Evolutionary conservation across 2,329 filamentous ascomycete genomes (phyloP), one percentile per base, ranked within the genome.

Genomic region (Aureobasidium sp.): DNA sequence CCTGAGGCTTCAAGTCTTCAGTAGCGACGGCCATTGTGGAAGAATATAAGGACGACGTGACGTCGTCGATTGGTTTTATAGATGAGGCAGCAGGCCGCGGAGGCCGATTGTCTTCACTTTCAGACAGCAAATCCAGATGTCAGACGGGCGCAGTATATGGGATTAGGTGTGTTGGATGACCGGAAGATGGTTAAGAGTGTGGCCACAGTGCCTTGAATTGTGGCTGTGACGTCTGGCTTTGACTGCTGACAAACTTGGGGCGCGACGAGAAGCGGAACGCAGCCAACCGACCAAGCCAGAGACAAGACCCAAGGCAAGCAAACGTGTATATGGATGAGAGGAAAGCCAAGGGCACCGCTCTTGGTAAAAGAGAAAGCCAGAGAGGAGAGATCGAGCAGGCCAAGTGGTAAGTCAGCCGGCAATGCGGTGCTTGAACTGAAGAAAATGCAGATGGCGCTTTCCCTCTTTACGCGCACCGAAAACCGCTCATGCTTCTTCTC

Each of bases 21-120:
- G 59, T 39, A 47, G 59, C 42, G 41, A 61, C 41, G 27, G 59
- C 59, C 59, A 61, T 61, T 41, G 57, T 42, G 37, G 34, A 41
- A 32, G 45, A 6, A 50, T 50, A n/a, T 6, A 32, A 13, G 34
- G 45, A 41, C 44, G 44, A 50, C 44, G 57, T 59, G 21, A 59
- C 44, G 34, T 45, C 45, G 44, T 42, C 5, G n/a, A 10, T 34
- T 29, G 36, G 16, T 50, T 49, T 42, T n/a, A 16, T 11, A 34
- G 36, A 36, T 36, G 45, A 59, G 27, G 36, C 44, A 29, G 57
- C n/a, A 37, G 57, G 45, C 57, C 57, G 45, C 44, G 25, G 57
- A 42, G 57, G 57, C 57, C 57, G 57, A 42, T 34, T 14, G 8
- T 48, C 32, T 41, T 34, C 27, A 27, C 25, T n/a, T 36, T 59